These are phyloP conservation scores for Salix viminalis DNA, from an alignment of 345 rosid genomes.

Conservation along the genomic window DNA sequence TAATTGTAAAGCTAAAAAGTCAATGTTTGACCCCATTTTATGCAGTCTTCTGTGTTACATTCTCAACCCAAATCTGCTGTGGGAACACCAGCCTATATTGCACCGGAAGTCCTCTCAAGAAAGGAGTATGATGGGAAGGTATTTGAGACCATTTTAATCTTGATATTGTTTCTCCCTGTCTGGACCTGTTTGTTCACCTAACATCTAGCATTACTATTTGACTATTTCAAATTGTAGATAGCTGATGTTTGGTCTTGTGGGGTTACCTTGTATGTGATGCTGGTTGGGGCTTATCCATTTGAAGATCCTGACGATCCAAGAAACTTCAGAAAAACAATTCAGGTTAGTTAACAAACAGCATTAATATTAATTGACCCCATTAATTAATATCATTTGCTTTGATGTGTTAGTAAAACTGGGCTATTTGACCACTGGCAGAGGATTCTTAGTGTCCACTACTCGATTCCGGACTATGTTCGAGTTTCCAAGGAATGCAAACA, in stretches of 20 bases:
- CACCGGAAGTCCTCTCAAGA: slow-evolving; percentile 24
- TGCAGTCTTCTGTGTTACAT: slow-evolving; percentile 24
- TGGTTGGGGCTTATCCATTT: slow-evolving; percentile 26
- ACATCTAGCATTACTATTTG: background rate
- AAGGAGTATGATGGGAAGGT: slow-evolving; percentile 28
- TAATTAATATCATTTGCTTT: background rate
- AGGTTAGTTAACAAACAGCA: background rate
- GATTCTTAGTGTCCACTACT: slow-evolving; percentile 77
- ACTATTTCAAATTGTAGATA: slow-evolving; percentile 5
- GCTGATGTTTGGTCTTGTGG: slow-evolving; percentile 32
- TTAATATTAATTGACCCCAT: background rate
- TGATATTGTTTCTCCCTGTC: background rate
- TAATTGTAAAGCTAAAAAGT: background rate
- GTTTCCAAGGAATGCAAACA: slow-evolving; percentile 70
- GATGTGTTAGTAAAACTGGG: background rate
- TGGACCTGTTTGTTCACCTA: background rate
- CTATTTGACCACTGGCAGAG: slow-evolving; percentile 42
- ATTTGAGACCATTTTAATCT: background rate
- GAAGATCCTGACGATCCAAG: slow-evolving; percentile 29
- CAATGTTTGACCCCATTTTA: background rate
- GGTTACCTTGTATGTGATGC: slow-evolving; percentile 30
- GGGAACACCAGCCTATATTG: slow-evolving; percentile 26
- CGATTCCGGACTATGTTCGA: slow-evolving; percentile 84
- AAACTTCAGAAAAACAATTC: slow-evolving; percentile 27
- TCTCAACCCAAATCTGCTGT: slow-evolving; percentile 27